Conservation (phyloP, 495 filamentous ascomycete species). For the Astrothelium subdiscretum region DNA sequence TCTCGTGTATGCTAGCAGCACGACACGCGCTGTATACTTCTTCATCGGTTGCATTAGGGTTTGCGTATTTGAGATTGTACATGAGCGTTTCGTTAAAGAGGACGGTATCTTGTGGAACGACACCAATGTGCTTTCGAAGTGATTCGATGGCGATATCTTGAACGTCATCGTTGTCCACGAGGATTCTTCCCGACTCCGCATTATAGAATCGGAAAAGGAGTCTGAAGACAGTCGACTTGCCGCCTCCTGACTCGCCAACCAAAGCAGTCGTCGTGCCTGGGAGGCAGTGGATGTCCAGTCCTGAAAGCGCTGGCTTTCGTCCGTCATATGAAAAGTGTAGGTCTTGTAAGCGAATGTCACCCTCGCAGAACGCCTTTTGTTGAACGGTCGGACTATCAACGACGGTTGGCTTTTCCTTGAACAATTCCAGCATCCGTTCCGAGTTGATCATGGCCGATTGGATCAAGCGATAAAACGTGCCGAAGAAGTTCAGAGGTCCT, state of each 20-base stretch:
- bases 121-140: constrained; percentile 79
- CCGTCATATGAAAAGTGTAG: constrained; percentile 86
- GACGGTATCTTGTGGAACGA: constrained; percentile 93
- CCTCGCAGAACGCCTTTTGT: constrained; percentile 53
- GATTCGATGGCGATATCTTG: constrained; percentile 84
- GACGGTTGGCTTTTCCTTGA: constrained; percentile 89
- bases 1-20: constrained; percentile 90
- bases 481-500: constrained; percentile 91
- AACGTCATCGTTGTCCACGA: constrained; percentile 74
- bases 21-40: constrained; percentile 81
- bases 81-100: constrained; percentile 95
- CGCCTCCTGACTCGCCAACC: constrained; percentile 91
- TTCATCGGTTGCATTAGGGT: constrained; percentile 71
- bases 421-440: constrained; percentile 86
- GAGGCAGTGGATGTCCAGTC: constrained; percentile 66
- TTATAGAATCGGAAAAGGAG: constrained; percentile 95
- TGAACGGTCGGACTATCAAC: constrained; percentile 50
- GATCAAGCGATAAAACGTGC: constrained; percentile 92
- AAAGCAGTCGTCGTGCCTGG: constrained; percentile 92
- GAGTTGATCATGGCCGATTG: constrained; percentile 96
- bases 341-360: constrained; percentile 72
- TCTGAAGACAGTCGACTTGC: constrained; percentile 95
- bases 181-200: constrained; percentile 60
- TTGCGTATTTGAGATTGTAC: constrained; percentile 95
- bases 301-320: constrained; percentile 74